Evolutionary conservation across 495 filamentous ascomycete genomes (phyloP), one percentile per base, ranked within the genome.

Genomic region (Daldinia childiae): DNA sequence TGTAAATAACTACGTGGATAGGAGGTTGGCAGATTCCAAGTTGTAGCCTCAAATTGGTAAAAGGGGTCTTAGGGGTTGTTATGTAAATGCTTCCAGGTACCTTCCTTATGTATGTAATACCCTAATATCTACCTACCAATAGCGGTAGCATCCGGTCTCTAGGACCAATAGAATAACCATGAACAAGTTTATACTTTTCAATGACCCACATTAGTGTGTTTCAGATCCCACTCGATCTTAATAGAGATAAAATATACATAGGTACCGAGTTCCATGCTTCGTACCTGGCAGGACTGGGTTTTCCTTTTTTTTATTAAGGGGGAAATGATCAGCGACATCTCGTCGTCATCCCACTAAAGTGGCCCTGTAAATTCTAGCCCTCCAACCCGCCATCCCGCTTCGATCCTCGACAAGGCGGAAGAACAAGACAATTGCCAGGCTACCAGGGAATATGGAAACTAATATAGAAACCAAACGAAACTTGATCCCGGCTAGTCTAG

Each of bases 201-300:
- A 69, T 62, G 29, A 36, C n/a, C 58, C 39, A 43, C 59, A 21
- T 68, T 73, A 68, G 70, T 29, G 60, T 27, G 69, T 73, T 73
- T 73, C 65, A 73, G 41, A 65, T 36, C 48, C 38, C 17, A 29
- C 55, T 43, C n/a, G 65, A 65, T 51, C 50, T 73, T 68, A 55
- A 64, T 32, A 21, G 24, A 36, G 17, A 57, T 57, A 24, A 38
- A 36, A 58, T 21, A 36, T 0, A 2, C 11, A 30, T 21, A 24
- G 19, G 43, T 48, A 48, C 19, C 2, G 19, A 48, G 19, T 48
- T 8, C n/a, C n/a, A n/a, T n/a, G 24, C 41, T 45, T 62, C 36
- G 50, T 68, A 68, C 39, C 58, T 57, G 19, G 19, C 43, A 48
- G 43, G 8, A 9, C 17, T 48, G 7, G 43, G 1, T 41, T 41